Conservation (phyloP, 805 yeast species). For the Danielia reshetovae region DNA sequence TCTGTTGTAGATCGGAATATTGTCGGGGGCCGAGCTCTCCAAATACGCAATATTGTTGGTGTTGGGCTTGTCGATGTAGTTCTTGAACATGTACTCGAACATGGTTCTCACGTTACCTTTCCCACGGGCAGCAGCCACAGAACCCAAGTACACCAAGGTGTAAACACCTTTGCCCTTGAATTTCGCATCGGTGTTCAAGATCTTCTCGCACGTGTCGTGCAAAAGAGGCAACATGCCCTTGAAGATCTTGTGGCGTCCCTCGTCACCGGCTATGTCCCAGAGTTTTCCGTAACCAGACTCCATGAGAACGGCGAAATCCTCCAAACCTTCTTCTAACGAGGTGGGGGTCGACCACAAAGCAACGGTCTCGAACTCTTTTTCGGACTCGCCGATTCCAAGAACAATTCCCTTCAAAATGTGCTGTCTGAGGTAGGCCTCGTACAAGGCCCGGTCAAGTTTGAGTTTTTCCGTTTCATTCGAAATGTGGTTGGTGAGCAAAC, state of each 20-base stretch:
- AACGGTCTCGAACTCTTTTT: conserved; percentile 46
- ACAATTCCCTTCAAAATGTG: conserved; percentile 49
- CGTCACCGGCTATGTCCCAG: conserved; percentile 46
- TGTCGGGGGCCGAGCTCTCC: conserved; percentile 44
- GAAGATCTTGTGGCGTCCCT: conserved; percentile 48
- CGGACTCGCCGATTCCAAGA: conserved; percentile 46
- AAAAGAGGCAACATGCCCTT: conserved; percentile 48
- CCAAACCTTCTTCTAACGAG: conserved; percentile 37
- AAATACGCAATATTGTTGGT: conserved; percentile 39
- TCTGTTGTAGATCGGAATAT: conserved; percentile 50
- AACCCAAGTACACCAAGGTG: conserved; percentile 46
- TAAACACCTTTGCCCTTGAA: conserved; percentile 33
- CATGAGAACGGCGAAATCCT: conserved; percentile 44
- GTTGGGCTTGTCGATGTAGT: conserved; percentile 40
- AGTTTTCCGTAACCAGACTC: conserved; percentile 50
- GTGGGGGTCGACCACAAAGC: conserved; percentile 52
- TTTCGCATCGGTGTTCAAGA: conserved; percentile 37
- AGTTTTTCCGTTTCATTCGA: conserved; percentile 5
- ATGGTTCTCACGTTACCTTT: conserved; percentile 52
- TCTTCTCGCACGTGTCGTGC: conserved; percentile 45
- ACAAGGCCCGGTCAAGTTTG: conserved; percentile 24
- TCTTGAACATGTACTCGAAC: conserved; percentile 45
- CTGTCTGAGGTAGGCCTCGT: conserved; percentile 48
- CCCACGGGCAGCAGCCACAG: conserved; percentile 45
- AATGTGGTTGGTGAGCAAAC: conserved; percentile 14